These are phyloP conservation scores for Ganoderma leucocontextum DNA, from an alignment of 1,284 basidiomycete genomes.

Conservation along the genomic window DNA sequence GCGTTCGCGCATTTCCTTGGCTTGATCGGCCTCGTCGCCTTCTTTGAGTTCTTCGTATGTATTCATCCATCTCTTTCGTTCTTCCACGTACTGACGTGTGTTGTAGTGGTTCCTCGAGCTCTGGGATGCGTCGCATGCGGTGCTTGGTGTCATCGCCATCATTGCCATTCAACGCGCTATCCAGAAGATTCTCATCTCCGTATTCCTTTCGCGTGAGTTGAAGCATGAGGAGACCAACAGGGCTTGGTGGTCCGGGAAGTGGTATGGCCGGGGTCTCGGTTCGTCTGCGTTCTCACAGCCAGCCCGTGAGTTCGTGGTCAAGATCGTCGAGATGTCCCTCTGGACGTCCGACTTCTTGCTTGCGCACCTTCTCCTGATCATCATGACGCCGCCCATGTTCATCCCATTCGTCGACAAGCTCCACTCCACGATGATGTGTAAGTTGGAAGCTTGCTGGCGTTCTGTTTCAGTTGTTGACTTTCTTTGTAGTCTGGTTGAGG, in stretches of 20 bases:
- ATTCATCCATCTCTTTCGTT: slow-evolving; percentile 14
- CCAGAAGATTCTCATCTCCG: slow-evolving; percentile 92
- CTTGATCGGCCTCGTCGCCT: slow-evolving; percentile 83
- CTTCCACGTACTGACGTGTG: slow-evolving; percentile 6
- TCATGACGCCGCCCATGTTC: slow-evolving; percentile 85
- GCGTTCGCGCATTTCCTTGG: slow-evolving; percentile 83
- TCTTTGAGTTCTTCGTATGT: slow-evolving; percentile 95
- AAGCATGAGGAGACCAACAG: slow-evolving; percentile 97
- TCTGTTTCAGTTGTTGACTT: slow-evolving; percentile 13
- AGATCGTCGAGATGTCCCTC: slow-evolving; percentile 95
- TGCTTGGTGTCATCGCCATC: slow-evolving; percentile 87
- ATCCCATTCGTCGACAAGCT: slow-evolving; percentile 89
- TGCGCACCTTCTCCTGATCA: slow-evolving; percentile 84
- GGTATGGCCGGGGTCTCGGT: slow-evolving; percentile 93
- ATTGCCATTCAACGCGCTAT: slow-evolving; percentile 90
- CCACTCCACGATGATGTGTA: slow-evolving; percentile 92
- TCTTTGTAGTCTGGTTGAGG: slow-evolving; percentile 79
- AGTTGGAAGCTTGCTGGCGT: slow-evolving; percentile 44
- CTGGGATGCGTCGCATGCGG: slow-evolving; percentile 95
- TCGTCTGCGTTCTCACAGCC: slow-evolving; percentile 91
- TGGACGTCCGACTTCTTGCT: slow-evolving; percentile 93
- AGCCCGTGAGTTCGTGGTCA: slow-evolving; percentile 95
- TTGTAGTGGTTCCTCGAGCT: slow-evolving; percentile 94
- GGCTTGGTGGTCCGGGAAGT: slow-evolving; percentile 99
- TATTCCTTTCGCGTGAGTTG: slow-evolving; percentile 93